Evolutionary conservation across 257 asterid genomes (phyloP).

Genomic region (Nicotiana benthamiana): DNA sequence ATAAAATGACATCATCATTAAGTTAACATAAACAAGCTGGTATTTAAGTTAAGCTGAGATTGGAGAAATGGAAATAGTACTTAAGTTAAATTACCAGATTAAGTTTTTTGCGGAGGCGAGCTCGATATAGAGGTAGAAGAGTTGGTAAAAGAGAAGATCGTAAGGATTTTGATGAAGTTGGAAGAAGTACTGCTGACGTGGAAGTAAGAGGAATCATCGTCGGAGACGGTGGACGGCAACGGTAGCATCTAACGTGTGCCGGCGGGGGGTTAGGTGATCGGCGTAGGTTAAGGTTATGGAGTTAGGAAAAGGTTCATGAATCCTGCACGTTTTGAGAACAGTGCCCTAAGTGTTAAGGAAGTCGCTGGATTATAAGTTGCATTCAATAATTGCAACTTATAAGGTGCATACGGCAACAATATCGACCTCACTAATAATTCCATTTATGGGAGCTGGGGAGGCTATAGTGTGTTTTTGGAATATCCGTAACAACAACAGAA

Average conservation of each 20-base stretch:
- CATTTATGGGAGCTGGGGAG: too few relatives aligned
- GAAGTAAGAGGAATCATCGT: constrained; percentile 45
- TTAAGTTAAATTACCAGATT: constrained; percentile 9
- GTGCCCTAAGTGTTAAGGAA: constrained; percentile 13
- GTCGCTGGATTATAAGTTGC: too few relatives aligned
- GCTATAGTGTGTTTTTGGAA: too few relatives aligned
- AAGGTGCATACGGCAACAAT: too few relatives aligned
- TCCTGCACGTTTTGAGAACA: constrained; percentile 8
- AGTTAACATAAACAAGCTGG: neutral
- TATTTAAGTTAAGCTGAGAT: too few relatives aligned
- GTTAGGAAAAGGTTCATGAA: neutral
- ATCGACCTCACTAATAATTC: too few relatives aligned
- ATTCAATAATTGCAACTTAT: too few relatives aligned
- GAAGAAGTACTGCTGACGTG: constrained; percentile 27
- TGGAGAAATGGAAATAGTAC: too few relatives aligned
- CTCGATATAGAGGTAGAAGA: constrained; percentile 22
- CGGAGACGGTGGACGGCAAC: constrained; percentile 9
- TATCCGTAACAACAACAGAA: too few relatives aligned
- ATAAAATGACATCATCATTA: neutral
- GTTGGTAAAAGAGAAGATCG: constrained; percentile 25
- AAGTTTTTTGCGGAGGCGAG: constrained; percentile 8
- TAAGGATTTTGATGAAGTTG: constrained; percentile 21
- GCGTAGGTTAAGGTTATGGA: neutral
- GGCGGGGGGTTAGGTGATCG: constrained; percentile 18
- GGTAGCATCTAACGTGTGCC: constrained; percentile 33